Evolutionary conservation across 2,329 filamentous ascomycete species (phyloP), one percentile per base, ranked within the genome.

Genomic region (Paracoccidioides brasiliensis): DNA sequence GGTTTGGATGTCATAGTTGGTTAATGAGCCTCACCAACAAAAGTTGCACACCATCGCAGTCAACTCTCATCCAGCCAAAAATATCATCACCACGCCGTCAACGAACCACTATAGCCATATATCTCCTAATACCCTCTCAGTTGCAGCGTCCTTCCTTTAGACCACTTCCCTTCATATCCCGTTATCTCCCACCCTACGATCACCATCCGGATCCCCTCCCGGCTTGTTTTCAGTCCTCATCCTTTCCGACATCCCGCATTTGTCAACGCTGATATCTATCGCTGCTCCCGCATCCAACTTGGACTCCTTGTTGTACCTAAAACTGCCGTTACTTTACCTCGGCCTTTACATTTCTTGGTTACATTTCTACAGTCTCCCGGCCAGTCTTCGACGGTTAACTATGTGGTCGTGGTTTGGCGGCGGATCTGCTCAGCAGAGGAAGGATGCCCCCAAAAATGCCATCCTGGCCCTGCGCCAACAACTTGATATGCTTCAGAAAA

Each of bases 401-500:
- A 81, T 87, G 74, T 88, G 87, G 86, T 83, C 86, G 75, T 96
- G 90, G 89, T 95, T 96, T 71, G 90, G 91, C 73, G 89, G 89
- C 67, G 82, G 81, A 62, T 81, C 82, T 66, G 84, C 84, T 64
- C 84, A 90, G 75, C 88, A 89, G 79, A 84, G 85, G 76, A 95
- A 94, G 77, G 89, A 96, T 75, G 86, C 83, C 58, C 89, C 93
- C 56, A 98, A 98, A 80, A 93, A 95, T 77, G 93, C 93, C 63
- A 98, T 98, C 66, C 78, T 98, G 56, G 82, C 81, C 58, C 77
- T 98, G 67, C 83, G 93, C 64, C 81, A 85, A 67, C 91, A 96
- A 76, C 80, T 97, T 46, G 91, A 96, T 65, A 97, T 97, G 90
- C 80, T 98, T 68, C 89, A 94, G 75, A 98, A 98, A 80, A 81